phyloP scores from a whole-genome alignment of 2,329 filamentous ascomycete genomes.

The Phyllosticta citriasiana region DNA sequence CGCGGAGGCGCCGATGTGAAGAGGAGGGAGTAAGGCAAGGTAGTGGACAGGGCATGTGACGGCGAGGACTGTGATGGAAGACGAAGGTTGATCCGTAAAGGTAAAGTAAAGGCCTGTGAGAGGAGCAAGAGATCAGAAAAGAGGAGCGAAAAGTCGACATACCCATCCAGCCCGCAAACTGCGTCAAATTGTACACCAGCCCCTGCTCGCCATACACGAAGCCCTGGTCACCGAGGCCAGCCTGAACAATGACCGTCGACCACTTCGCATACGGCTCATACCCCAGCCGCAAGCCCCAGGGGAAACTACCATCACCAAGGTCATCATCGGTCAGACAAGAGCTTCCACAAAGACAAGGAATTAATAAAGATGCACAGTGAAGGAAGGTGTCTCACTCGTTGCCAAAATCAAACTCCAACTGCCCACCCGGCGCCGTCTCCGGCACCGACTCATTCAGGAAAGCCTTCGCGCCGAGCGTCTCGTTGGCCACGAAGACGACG shows the following conservation, averaged over 20 bases:
- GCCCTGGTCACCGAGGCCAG: conserved; percentile 9
- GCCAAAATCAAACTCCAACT: conserved; percentile 11
- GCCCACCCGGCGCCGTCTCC: not conserved
- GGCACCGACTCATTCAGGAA: conserved; percentile 10
- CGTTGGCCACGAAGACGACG: conserved; percentile 5
- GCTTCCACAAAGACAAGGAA: too few relatives aligned
- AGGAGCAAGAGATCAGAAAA: too few relatives aligned
- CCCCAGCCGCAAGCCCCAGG: conserved; percentile 3
- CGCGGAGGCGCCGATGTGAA: not conserved
- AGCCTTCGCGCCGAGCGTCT: not conserved
- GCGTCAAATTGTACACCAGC: conserved; percentile 2
- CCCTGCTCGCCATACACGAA: conserved; percentile 3
- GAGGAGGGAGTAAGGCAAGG: not conserved
- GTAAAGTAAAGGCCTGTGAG: too few relatives aligned
- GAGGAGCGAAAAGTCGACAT: not conserved
- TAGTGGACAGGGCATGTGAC: not conserved
- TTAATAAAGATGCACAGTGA: not conserved
- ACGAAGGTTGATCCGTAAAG: not conserved
- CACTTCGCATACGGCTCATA: conserved; percentile 10
- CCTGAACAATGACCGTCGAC: conserved; percentile 8
- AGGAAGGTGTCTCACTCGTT: conserved; percentile 1
- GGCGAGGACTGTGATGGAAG: not conserved
- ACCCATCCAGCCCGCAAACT: conserved; percentile 12
- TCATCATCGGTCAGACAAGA: not conserved
- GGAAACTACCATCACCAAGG: not conserved